These are phyloP conservation scores for Blastocystis sp. DNA, from an alignment of 352 stramenopile species.

Conservation along the genomic window DNA sequence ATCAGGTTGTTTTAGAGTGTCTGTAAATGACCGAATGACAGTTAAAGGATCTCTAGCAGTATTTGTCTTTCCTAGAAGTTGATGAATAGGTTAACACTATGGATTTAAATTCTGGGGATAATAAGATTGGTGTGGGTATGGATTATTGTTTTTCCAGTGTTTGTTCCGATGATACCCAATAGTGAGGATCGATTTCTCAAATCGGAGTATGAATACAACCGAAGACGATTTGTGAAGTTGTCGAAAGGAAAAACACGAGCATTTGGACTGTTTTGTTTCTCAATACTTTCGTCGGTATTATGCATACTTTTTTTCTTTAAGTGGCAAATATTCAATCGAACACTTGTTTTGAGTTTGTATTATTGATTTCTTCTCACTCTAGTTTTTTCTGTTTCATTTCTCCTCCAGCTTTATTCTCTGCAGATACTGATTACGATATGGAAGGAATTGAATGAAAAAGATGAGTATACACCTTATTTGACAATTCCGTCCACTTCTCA, in stretches of 20 bases:
- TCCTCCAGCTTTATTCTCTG: slow-evolving; percentile 25
- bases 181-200: slow-evolving; percentile 18
- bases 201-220: slow-evolving; percentile 55
- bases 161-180: slow-evolving; percentile 58
- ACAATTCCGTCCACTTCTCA: not conserved
- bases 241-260: not conserved
- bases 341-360: not conserved
- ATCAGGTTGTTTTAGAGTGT: not conserved
- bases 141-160: not conserved
- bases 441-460: slow-evolving; percentile 44
- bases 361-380: slow-evolving; percentile 10
- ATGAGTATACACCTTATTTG: slow-evolving; percentile 62
- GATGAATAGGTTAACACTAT: slow-evolving; percentile 4
- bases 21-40: not conserved
- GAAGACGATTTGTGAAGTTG: not conserved
- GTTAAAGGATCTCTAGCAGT: not conserved
- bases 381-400: slow-evolving; percentile 11
- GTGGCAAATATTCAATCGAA: not conserved
- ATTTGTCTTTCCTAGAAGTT: not conserved
- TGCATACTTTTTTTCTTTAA: slow-evolving; percentile 22
- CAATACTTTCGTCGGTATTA: not conserved
- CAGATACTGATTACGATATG: slow-evolving; percentile 55
- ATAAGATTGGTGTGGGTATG: slow-evolving; percentile 20
- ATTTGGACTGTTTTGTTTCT: not conserved
- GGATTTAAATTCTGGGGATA: not conserved